Percentiles rank a stretch among this genome's conserved stretches.
Conservation (phyloP, 2,329 filamentous ascomycete species). For the Venturia pyrina region DNA sequence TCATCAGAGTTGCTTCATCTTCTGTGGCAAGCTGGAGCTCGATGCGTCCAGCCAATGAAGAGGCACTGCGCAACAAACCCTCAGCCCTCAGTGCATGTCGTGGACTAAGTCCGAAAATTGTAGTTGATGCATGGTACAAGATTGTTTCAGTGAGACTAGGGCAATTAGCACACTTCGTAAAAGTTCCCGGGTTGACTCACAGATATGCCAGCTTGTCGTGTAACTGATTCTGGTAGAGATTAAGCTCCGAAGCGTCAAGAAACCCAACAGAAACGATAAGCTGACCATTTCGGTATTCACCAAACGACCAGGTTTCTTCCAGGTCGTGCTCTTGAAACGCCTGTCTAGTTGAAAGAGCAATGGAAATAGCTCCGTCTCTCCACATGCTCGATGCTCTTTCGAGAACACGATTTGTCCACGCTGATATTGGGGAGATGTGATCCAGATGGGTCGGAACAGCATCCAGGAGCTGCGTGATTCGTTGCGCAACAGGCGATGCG, state of each 20-base stretch:
- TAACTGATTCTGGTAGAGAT: not conserved
- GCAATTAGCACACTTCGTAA: not conserved
- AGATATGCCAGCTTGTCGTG: constrained; percentile 1
- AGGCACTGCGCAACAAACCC: not conserved
- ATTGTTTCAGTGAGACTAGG: not conserved
- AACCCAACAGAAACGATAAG: not conserved
- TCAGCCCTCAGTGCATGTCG: not conserved
- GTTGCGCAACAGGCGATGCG: not conserved
- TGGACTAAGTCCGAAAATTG: not conserved
- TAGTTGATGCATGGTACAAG: not conserved
- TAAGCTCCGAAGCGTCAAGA: not conserved
- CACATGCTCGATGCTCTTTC: constrained; percentile 5
- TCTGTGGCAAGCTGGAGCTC: constrained; percentile 1
- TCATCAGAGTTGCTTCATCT: not conserved
- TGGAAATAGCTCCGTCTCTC: not conserved
- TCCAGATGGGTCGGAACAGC: not conserved
- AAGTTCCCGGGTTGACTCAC: not conserved
- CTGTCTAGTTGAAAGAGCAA: not conserved
- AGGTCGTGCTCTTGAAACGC: not conserved
- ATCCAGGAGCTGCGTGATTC: not conserved
- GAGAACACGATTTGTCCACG: not conserved
- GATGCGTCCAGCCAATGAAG: not conserved
- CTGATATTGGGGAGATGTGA: not conserved
- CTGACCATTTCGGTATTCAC: not conserved
- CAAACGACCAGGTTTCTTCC: not conserved